These are phyloP conservation scores for Zymoseptoria ardabiliae DNA, from an alignment of 2,329 filamentous ascomycete genomes.

Conservation along the genomic window DNA sequence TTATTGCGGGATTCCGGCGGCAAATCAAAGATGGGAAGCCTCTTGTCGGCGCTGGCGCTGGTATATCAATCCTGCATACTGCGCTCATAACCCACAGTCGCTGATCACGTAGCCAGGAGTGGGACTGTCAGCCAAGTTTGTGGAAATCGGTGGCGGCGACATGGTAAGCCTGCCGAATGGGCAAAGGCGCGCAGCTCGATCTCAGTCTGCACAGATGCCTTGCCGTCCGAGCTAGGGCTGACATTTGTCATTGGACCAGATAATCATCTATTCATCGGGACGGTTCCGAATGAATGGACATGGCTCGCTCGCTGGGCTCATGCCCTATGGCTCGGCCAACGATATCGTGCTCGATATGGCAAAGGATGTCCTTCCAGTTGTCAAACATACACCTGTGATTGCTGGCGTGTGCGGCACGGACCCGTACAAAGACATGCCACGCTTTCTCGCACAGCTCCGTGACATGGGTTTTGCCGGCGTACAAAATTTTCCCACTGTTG, in stretches of 20 bases:
- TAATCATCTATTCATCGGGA: slow-evolving; percentile 66
- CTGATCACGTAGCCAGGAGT: too few relatives aligned
- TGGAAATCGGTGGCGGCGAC: slow-evolving; percentile 61
- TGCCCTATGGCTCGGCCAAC: slow-evolving; percentile 66
- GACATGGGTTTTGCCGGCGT: slow-evolving; percentile 55
- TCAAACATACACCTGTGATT: slow-evolving; percentile 57
- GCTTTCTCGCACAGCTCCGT: slow-evolving; percentile 54
- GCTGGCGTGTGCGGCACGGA: slow-evolving; percentile 66
- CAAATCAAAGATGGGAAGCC: slow-evolving; percentile 50
- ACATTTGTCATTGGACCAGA: too few relatives aligned
- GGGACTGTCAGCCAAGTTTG: slow-evolving; percentile 62
- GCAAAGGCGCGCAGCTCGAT: too few relatives aligned
- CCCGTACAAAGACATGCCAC: slow-evolving; percentile 56
- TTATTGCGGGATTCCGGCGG: slow-evolving; percentile 48
- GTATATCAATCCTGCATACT: slow-evolving; percentile 28
- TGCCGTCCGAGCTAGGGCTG: too few relatives aligned
- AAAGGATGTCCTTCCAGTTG: slow-evolving; percentile 58
- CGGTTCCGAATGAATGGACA: slow-evolving; percentile 66
- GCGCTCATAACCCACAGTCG: too few relatives aligned
- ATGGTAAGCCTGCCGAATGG: slow-evolving; percentile 43
- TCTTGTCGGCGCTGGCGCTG: slow-evolving; percentile 62
- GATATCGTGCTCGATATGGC: slow-evolving; percentile 65
- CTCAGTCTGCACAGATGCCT: too few relatives aligned
- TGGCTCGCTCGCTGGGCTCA: slow-evolving; percentile 60
- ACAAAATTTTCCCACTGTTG: slow-evolving; percentile 69